Evolutionary conservation across 495 filamentous ascomycete species (phyloP), one percentile per base, ranked within the genome.

Genomic region (Podospora pseudocomata): DNA sequence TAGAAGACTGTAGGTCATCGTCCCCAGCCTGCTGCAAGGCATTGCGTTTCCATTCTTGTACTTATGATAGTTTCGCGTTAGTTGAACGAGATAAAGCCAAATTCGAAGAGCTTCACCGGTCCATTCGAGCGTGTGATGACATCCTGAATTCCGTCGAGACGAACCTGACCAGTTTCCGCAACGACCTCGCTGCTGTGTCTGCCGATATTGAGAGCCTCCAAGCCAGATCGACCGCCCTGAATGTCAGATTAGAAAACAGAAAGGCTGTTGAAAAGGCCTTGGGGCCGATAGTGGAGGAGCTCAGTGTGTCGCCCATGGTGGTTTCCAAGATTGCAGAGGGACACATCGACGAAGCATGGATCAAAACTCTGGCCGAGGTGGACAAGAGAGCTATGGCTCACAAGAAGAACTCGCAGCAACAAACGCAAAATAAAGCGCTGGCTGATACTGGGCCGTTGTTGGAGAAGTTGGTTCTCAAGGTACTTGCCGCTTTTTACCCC

Each of bases 191-290:
- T 3, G 86, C 87, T 2, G 96, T 99, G 5, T 97, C 95, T 9
- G 88, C 92, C 3, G 95, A 99, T 74, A 99, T 99, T 30, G 96
- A 99, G 79, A 92, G 87, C 16, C 81, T 99, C 19, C 95, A 99
- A 77, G 87, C 89, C 39, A 88, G 93, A 19, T 98, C 95, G 2
- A 87, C 88, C 5, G 86, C 90, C 39, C 77, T 99, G 68, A 97
- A 94, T 71, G 86, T 89, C n/a, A 88, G 92, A 77, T 80, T 98
- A 39, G 91, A 94, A 73, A 98, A 98, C 72, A 83, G 95, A 26
- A 93, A 91, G 72, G 86, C 89, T 20, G 93, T 97, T 7, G 95
- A 99, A 78, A 93, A 91, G 76, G 81, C 91, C 1, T 81, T 99
- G 11, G 96, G 91, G 0, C 96, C 95, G 0, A 86, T 94, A 5